Base-by-base conservation (phyloP, 2,329 filamentous ascomycete species). In the Pleomassaria siparia region DNA sequence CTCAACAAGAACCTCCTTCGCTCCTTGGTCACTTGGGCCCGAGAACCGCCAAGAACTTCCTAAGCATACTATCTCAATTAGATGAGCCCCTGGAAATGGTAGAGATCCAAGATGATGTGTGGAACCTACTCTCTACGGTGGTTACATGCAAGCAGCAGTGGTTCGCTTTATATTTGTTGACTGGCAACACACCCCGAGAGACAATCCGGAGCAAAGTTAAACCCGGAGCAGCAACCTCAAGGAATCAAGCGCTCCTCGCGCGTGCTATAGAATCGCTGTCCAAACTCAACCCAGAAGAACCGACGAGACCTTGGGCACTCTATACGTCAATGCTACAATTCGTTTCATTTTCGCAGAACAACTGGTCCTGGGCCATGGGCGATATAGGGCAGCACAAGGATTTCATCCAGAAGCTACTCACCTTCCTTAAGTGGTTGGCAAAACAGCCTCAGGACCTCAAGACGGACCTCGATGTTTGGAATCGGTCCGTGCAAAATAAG, bases 361-460 rank as follows among this genome's bases (percentile, higher is more conserved):
- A 91, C 64, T 97, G 92, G 92, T 88, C 91, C 1, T 96, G 92
- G 89, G 91, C 90, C 1, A 91, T 95, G 47, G 86, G 89, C 47
- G 85, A 87, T 30, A 75, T 95, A 28, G 83, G 87, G 51, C 85
- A 85, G 49, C 88, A 95, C 60, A 79, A 81, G 0, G 76, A 78
- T 0, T 92, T 96, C 61, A 80, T 96, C 47, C 77, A 83, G 33
- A 82, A 83, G 46, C 79, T 96, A 15, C 81, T 88, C 15, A 77
- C 80, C 3, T 94, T 89, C 65, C 80, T 94, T 26, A 81, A 79
- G 35, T 69, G 63, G 64, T 62, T 70, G 53, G 46, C 56, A 20
- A 60, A 60, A 26, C 59, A 67, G 33, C 53, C 54, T 1, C 56
- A 55, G 28, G 56, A 62, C 5, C 56, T 50, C 10, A 64, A 58